Conservation (phyloP, 495 filamentous ascomycete species). For the Apodospora peruviana region DNA sequence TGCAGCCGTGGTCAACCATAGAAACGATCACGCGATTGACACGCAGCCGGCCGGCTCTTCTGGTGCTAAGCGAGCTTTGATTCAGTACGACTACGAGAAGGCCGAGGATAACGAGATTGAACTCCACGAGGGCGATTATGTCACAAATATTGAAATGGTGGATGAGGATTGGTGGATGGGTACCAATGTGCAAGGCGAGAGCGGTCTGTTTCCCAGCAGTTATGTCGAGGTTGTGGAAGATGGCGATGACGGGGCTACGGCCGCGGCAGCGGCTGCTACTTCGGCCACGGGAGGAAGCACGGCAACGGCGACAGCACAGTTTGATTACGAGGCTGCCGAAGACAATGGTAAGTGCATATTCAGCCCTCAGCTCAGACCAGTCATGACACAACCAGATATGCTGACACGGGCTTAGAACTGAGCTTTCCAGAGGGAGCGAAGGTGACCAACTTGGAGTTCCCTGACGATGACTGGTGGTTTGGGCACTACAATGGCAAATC, state of each 20-base stretch:
- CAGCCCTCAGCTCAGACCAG: no score
- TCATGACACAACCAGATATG: background rate
- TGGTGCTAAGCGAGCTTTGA: slow-evolving; percentile 62
- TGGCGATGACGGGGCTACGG: slow-evolving; percentile 29
- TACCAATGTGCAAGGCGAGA: slow-evolving; percentile 71
- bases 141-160: slow-evolving; percentile 97
- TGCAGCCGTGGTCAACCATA: slow-evolving; percentile 42
- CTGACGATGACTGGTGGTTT: slow-evolving; percentile 98
- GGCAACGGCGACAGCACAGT: slow-evolving; percentile 81
- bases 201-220: slow-evolving; percentile 90
- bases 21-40: slow-evolving; percentile 25
- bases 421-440: slow-evolving; percentile 86
- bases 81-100: slow-evolving; percentile 95
- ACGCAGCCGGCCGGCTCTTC: slow-evolving; percentile 20
- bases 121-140: slow-evolving; percentile 80
- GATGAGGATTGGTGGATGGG: slow-evolving; percentile 98
- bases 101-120: slow-evolving; percentile 96
- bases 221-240: slow-evolving; percentile 84
- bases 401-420: slow-evolving; percentile 50
- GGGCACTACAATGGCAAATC: slow-evolving; percentile 72
- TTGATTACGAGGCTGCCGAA: slow-evolving; percentile 96
- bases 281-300: slow-evolving; percentile 44
- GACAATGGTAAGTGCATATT: slow-evolving; percentile 72
- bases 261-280: slow-evolving; percentile 16
- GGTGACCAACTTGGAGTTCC: slow-evolving; percentile 74